These are phyloP conservation scores for Salix koriyanagi DNA, from an alignment of 345 rosid genomes.

Conservation along the genomic window DNA sequence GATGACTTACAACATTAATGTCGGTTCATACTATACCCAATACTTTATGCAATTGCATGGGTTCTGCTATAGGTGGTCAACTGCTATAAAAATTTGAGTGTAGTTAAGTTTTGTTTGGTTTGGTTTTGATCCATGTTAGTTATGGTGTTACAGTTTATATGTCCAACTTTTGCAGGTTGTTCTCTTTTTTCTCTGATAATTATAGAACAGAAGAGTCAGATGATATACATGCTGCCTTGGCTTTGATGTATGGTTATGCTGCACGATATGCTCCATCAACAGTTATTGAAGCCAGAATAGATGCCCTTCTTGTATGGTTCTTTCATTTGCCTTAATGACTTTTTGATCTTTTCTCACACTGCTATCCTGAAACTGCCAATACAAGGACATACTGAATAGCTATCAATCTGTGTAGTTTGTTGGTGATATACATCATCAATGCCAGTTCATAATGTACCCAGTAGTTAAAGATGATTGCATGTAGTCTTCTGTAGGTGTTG, in stretches of 20 bases:
- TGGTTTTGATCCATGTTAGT: not conserved
- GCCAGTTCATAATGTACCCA: not conserved
- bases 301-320: slow-evolving; percentile 85
- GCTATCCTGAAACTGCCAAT: not conserved
- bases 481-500: no score
- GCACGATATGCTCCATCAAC: slow-evolving; percentile 97
- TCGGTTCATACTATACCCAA: not conserved
- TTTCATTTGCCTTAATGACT: slow-evolving; percentile 9
- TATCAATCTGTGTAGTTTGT: not conserved
- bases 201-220: slow-evolving; percentile 79
- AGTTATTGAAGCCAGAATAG: slow-evolving; percentile 96
- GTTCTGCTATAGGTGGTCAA: no score
- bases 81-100: not conserved
- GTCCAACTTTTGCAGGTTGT: slow-evolving; percentile 51
- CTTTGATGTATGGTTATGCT: slow-evolving; percentile 99
- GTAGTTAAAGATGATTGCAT: no score
- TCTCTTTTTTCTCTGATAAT: slow-evolving; percentile 75
- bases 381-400: not conserved
- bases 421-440: not conserved
- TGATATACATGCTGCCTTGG: slow-evolving; percentile 98
- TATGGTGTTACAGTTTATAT: slow-evolving; percentile 9
- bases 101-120: not conserved
- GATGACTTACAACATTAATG: no score
- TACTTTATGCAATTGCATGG: not conserved
- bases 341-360: slow-evolving; percentile 3